phyloP scores from a whole-genome alignment of 164 flowering plant genomes.

The Berberis vulgaris region DNA sequence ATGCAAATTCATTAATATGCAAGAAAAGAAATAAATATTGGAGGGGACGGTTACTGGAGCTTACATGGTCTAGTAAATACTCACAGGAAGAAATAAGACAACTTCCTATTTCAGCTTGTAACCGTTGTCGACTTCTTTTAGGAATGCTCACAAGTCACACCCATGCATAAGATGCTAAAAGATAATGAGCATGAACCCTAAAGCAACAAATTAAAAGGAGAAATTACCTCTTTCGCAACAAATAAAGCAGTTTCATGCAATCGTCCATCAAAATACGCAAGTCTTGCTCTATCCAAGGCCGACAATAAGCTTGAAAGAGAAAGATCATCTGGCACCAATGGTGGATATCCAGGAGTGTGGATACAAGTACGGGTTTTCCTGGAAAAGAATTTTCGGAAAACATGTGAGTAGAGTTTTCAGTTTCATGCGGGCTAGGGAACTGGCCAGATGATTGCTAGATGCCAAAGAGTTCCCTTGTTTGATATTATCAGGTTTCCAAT shows the following conservation, averaged over 20 bases:
- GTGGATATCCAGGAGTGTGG: conserved; percentile 76
- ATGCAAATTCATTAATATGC: too few species aligned
- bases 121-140: not conserved
- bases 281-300: conserved; percentile 55
- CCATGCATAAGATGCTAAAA: not conserved
- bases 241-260: conserved; percentile 66
- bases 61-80: not conserved
- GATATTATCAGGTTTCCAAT: too few species aligned
- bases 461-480: too few species aligned
- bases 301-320: conserved; percentile 38
- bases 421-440: too few species aligned
- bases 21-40: too few species aligned
- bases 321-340: conserved; percentile 68
- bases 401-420: too few species aligned
- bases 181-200: not conserved
- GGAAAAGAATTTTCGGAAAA: conserved; percentile 13
- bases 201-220: not conserved
- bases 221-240: conserved; percentile 64
- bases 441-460: too few species aligned
- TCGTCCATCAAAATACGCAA: conserved; percentile 68
- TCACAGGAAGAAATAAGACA: not conserved
- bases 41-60: too few species aligned
- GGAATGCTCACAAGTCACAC: not conserved
- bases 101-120: not conserved
- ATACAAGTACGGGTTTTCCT: conserved; percentile 95